A percentile compares a stretch with the other conserved stretches of the same genome.
phyloP scores from a whole-genome alignment of 768 basidiomycete species.

The Rhizopogon vulgaris region DNA sequence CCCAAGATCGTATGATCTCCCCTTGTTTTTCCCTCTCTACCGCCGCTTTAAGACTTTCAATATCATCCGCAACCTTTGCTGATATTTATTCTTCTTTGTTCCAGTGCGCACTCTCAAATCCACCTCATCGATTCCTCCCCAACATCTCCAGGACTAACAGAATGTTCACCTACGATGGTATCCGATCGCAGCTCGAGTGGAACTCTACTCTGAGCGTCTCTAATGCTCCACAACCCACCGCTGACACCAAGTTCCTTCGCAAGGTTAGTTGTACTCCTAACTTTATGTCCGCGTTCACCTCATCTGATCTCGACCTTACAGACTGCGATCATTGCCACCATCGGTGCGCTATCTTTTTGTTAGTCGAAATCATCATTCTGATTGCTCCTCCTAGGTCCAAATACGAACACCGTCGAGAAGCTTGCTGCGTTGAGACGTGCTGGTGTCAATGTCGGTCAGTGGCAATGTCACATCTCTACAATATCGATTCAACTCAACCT shows the following conservation, averaged over 20 bases:
- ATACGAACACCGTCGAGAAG: constrained; percentile 89
- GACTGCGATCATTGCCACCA: constrained; percentile 98
- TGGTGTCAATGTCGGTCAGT: constrained; percentile 95
- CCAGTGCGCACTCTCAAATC: constrained; percentile 6
- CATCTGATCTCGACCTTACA: constrained; percentile 27
- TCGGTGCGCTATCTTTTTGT: constrained; percentile 50
- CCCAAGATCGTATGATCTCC: constrained; percentile 3
- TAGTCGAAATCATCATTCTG: neutral
- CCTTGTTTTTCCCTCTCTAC: constrained; percentile 5
- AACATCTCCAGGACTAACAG: constrained; percentile 6
- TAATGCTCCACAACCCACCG: constrained; percentile 62
- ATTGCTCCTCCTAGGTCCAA: constrained; percentile 64
- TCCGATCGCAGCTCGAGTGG: constrained; percentile 90
- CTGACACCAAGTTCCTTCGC: constrained; percentile 80
- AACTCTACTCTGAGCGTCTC: constrained; percentile 74
- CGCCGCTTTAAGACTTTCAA: constrained; percentile 11
- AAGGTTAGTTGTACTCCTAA: constrained; percentile 53
- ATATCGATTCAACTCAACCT: neutral
- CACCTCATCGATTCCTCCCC: constrained; percentile 7
- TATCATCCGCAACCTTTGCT: constrained; percentile 8
- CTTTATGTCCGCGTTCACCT: neutral
- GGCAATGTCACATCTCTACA: neutral
- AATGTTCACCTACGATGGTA: constrained; percentile 55
- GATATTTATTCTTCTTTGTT: constrained; percentile 4
- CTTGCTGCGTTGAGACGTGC: constrained; percentile 78